These are phyloP conservation scores for Lyophyllum decastes DNA, from an alignment of 768 basidiomycete species.

Conservation along the genomic window DNA sequence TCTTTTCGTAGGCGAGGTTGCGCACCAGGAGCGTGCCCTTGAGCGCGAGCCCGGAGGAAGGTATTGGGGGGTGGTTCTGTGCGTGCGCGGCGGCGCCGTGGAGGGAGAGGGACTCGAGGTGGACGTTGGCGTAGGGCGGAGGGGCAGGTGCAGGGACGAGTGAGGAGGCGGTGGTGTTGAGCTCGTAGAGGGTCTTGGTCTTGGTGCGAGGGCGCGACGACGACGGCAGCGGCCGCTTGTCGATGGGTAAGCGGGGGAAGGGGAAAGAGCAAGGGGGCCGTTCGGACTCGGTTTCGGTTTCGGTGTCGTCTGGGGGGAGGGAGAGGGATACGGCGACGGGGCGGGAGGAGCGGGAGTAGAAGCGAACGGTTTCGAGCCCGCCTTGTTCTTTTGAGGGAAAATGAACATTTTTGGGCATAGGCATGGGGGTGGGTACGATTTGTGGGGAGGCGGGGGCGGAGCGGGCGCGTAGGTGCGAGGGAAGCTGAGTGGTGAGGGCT, in stretches of 20 bases:
- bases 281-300: conserved; percentile 49
- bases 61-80: conserved; percentile 3
- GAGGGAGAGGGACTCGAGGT: conserved; percentile 29
- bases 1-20: conserved; percentile 87
- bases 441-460: conserved; percentile 65
- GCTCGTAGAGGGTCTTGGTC: conserved; percentile 14
- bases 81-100: not conserved
- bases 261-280: conserved; percentile 22
- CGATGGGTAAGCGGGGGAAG: conserved; percentile 16
- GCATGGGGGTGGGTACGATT: not conserved
- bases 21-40: conserved; percentile 80
- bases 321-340: conserved; percentile 54
- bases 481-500: conserved; percentile 7
- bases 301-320: conserved; percentile 38
- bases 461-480: conserved; percentile 33
- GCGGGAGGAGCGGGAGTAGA: conserved; percentile 68
- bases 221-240: too few relatives aligned
- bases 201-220: not conserved
- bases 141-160: conserved; percentile 26
- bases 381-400: conserved; percentile 71
- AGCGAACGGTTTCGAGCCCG: conserved; percentile 59
- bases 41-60: conserved; percentile 36
- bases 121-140: conserved; percentile 27
- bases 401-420: conserved; percentile 79
- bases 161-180: conserved; percentile 24